These are phyloP conservation scores for Luffa acutangula DNA, from an alignment of 306 rosid species.

Conservation along the genomic window DNA sequence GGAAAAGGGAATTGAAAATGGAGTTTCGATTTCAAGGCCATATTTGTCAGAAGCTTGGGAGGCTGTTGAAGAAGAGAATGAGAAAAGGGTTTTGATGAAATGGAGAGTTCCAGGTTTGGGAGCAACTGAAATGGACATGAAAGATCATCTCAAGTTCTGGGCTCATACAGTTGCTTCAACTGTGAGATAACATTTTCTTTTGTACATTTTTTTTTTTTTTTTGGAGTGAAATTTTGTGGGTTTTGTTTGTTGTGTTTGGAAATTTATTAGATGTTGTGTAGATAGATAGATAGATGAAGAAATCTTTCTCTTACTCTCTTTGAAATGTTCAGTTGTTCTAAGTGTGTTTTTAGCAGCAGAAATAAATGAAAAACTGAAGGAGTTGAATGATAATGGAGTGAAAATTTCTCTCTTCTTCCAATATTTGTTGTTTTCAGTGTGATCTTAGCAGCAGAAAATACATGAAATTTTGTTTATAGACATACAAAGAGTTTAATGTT, in stretches of 20 bases:
- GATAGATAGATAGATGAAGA: not conserved
- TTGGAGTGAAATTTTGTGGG: not conserved
- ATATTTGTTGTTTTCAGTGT: too few relatives aligned
- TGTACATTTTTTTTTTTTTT: not conserved
- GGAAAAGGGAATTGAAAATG: not conserved
- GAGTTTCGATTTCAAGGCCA: constrained; percentile 31
- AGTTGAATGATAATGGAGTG: too few relatives aligned
- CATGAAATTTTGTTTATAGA: too few relatives aligned
- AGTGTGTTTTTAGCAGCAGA: not conserved
- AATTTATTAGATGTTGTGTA: not conserved
- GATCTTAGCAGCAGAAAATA: too few relatives aligned
- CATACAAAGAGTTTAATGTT: too few relatives aligned
- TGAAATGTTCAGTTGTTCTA: not conserved
- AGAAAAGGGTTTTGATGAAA: constrained; percentile 19
- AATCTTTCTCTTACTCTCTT: not conserved
- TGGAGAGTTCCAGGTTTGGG: constrained; percentile 44
- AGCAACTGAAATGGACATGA: constrained; percentile 41
- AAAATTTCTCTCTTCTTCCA: too few relatives aligned
- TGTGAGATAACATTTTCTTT: constrained; percentile 26
- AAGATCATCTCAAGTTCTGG: constrained; percentile 54
- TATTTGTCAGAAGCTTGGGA: constrained; percentile 83
- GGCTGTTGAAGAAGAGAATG: constrained; percentile 25
- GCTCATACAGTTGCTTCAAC: constrained; percentile 69
- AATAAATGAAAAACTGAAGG: not conserved
- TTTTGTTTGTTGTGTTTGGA: not conserved